A percentile compares a stretch with the other conserved stretches of the same genome.
These are phyloP conservation scores for Dunaliella primolecta DNA, from an alignment of 139 green algal genomes.

Conservation along the genomic window DNA sequence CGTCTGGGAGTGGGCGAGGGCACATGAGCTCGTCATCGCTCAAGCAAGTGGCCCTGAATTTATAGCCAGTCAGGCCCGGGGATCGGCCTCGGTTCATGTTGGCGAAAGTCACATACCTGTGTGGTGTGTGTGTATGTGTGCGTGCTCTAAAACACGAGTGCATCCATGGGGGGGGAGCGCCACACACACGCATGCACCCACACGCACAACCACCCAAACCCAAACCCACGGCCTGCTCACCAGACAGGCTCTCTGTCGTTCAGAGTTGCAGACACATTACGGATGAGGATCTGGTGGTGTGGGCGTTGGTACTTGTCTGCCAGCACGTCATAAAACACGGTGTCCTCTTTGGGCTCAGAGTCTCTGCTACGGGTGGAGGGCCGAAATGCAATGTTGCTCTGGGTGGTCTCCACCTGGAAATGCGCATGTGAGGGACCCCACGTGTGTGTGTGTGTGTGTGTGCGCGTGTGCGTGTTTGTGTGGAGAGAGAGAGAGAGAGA, in stretches of 20 bases:
- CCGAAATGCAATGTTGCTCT: background rate
- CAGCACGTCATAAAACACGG: background rate
- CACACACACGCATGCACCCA: background rate
- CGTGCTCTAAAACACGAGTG: background rate
- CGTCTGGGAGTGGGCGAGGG: background rate
- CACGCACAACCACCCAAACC: background rate
- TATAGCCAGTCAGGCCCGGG: background rate
- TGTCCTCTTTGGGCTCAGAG: background rate
- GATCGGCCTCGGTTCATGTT: background rate
- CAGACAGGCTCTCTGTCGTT: slow-evolving; percentile 1
- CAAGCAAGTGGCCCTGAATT: slow-evolving; percentile 5
- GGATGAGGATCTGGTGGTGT: slow-evolving; percentile 8
- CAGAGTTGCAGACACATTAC: background rate
- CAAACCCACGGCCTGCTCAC: background rate
- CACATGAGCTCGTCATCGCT: background rate
- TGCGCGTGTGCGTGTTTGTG: background rate
- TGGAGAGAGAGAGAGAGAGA: no score
- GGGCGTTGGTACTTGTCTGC: background rate
- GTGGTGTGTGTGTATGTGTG: background rate
- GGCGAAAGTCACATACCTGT: slow-evolving; percentile 9
- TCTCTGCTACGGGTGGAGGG: background rate
- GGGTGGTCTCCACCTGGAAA: background rate
- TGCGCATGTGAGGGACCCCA: background rate
- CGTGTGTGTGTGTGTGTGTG: background rate
- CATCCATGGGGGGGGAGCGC: no score